These are phyloP conservation scores for Colletotrichum siamense DNA, from an alignment of 2,329 filamentous ascomycete genomes.

Conservation along the genomic window DNA sequence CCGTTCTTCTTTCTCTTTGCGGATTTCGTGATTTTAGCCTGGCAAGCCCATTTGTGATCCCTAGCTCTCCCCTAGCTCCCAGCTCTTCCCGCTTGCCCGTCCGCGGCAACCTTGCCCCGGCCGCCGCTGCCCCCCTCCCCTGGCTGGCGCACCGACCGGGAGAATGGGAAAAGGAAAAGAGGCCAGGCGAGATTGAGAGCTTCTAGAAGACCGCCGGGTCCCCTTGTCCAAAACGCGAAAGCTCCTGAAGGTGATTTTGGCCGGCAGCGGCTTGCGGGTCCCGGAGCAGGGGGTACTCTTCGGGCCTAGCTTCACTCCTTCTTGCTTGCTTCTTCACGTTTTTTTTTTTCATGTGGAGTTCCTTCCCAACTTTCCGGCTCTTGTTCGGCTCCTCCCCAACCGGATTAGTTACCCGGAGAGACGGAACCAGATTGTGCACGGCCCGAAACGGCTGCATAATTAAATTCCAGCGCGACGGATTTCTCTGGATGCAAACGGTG, in stretches of 20 bases:
- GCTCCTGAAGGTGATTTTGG: slow-evolving; percentile 1
- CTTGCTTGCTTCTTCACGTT: background rate
- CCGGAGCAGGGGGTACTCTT: background rate
- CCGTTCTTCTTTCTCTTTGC: background rate
- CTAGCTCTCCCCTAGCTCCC: background rate
- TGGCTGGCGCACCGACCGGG: background rate
- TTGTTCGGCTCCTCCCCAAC: slow-evolving; percentile 3
- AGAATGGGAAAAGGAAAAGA: background rate
- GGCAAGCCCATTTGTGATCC: background rate
- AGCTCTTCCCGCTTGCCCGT: background rate
- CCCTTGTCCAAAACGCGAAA: background rate
- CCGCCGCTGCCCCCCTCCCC: background rate
- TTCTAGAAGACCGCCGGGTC: slow-evolving; percentile 14
- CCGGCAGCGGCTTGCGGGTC: slow-evolving; percentile 11
- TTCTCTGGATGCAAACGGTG: slow-evolving; percentile 2
- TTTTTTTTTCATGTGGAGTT: background rate
- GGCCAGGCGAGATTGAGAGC: background rate
- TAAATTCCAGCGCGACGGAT: background rate
- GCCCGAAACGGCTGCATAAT: background rate
- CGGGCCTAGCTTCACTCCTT: background rate
- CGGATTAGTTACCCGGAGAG: slow-evolving; percentile 1
- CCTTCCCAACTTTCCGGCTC: background rate
- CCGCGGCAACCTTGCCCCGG: background rate
- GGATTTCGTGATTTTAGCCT: slow-evolving; percentile 1
- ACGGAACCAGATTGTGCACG: slow-evolving; percentile 1